Base-by-base conservation (phyloP, 2,329 filamentous ascomycete species). In the Hyphodiscus sp. region DNA sequence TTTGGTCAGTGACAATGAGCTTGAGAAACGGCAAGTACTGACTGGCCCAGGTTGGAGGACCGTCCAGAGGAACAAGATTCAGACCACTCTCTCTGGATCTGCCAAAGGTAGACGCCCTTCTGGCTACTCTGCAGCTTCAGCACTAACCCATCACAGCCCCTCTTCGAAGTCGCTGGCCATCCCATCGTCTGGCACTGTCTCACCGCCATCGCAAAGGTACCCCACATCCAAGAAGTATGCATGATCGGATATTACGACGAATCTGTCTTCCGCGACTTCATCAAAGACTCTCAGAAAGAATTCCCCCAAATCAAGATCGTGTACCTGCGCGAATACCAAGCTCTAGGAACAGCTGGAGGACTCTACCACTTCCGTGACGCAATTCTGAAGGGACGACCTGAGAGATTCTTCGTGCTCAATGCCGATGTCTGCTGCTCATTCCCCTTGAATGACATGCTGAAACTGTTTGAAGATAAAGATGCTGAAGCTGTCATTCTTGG, bases 161-260 rank as follows among this genome's bases (percentile, higher is more conserved):
- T 99, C 64, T 97, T 99, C 77, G 92, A 96, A 72, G 91, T 99
- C 68, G 94, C 94, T 63, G 94, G 94, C 65, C 94, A 99, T 74
- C 91, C 92, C 65, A 97, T 99, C 76, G 91, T 97, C 77, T 92
- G 91, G 81, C 94, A 99, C 79, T 96, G 91, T 78, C 82, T 99
- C 70, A 88, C 87, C 67, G 91, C 94, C 67, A 82, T 97, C 67
- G 85, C 89, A 62, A 95, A 91, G 71, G 89, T 97, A 56, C 87
- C 89, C 66, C 87, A 89, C 67, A 89, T 99, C 72, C 89, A 91
- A 69, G 94, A 99, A 74, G 92, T 99, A 65, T 91, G 94, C 77
- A 86, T 99, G 68, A 95, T 99, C 68, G 94, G 94, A 68, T 99
- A 99, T 82, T 99, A 97, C 73, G 94, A 99, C 70, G 94, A 97